phyloP scores from a whole-genome alignment of 2,329 filamentous ascomycete genomes.

The Erysiphe pulchra region DNA sequence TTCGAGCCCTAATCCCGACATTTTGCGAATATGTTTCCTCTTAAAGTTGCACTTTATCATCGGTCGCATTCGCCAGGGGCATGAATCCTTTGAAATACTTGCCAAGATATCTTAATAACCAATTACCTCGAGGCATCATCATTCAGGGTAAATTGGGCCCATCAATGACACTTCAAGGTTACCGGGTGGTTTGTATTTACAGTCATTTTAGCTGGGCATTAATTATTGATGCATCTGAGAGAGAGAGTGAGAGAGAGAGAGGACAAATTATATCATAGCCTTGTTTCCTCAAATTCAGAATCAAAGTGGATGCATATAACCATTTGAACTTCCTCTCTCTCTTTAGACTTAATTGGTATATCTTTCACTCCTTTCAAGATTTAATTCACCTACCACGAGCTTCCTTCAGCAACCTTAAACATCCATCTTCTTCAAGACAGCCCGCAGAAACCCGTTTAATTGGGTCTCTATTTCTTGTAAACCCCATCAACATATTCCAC shows the following conservation, averaged over 20 bases:
- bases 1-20: not conserved
- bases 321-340: too few species aligned
- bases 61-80: not conserved
- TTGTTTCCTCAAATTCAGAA: constrained; percentile 12
- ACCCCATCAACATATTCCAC: not conserved
- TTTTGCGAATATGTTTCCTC: not conserved
- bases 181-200: not conserved
- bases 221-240: not conserved
- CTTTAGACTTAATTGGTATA: too few species aligned
- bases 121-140: not conserved
- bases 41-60: not conserved
- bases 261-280: not conserved
- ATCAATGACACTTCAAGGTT: not conserved
- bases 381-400: not conserved
- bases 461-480: not conserved
- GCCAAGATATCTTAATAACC: not conserved
- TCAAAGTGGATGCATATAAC: not conserved
- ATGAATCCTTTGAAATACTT: not conserved
- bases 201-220: not conserved
- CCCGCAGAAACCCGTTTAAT: not conserved
- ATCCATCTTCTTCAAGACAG: not conserved
- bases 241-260: not conserved
- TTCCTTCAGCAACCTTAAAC: not conserved
- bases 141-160: not conserved
- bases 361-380: not conserved